These are phyloP conservation scores for Suhomyces choctaworum DNA, from an alignment of 1,139 yeast genomes.

Conservation along the genomic window DNA sequence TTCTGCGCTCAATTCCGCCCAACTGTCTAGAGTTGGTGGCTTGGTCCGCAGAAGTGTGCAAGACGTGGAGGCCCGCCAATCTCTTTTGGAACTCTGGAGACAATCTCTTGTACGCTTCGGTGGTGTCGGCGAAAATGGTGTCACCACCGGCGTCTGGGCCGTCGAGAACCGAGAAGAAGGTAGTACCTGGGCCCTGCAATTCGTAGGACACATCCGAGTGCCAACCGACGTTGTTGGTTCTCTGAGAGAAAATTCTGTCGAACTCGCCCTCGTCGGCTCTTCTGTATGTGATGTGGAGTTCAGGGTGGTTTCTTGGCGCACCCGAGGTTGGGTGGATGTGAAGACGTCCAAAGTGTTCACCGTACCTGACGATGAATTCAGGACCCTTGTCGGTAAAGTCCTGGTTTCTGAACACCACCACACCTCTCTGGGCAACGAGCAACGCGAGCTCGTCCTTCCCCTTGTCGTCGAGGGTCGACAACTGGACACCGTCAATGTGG, in stretches of 20 bases:
- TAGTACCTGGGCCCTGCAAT: slow-evolving; percentile 40
- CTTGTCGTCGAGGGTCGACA: slow-evolving; percentile 27
- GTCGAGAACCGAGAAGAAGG: slow-evolving; percentile 39
- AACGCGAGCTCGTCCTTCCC: slow-evolving; percentile 41
- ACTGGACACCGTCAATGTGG: slow-evolving; percentile 43
- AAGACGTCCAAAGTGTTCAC: slow-evolving; percentile 37
- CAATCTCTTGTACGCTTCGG: slow-evolving; percentile 29
- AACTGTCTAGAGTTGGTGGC: slow-evolving; percentile 31
- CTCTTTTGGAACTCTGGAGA: slow-evolving; percentile 29
- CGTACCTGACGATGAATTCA: slow-evolving; percentile 32
- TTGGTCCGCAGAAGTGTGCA: slow-evolving; percentile 30
- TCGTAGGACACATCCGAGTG: slow-evolving; percentile 45
- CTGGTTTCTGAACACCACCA: slow-evolving; percentile 41
- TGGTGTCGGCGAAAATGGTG: slow-evolving; percentile 30
- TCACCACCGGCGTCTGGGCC: slow-evolving; percentile 47
- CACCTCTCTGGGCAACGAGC: slow-evolving; percentile 43
- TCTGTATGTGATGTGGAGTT: slow-evolving; percentile 36
- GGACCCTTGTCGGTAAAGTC: slow-evolving; percentile 38
- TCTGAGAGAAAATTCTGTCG: slow-evolving; percentile 24
- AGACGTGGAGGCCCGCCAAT: slow-evolving; percentile 28
- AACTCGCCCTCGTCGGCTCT: slow-evolving; percentile 30
- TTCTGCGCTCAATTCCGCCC: slow-evolving; percentile 47
- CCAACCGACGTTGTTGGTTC: slow-evolving; percentile 37
- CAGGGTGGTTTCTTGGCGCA: slow-evolving; percentile 38
- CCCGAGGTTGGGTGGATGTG: slow-evolving; percentile 46